phyloP scores from a whole-genome alignment of 2,329 filamentous ascomycete species.

The Polytolypa hystricis region DNA sequence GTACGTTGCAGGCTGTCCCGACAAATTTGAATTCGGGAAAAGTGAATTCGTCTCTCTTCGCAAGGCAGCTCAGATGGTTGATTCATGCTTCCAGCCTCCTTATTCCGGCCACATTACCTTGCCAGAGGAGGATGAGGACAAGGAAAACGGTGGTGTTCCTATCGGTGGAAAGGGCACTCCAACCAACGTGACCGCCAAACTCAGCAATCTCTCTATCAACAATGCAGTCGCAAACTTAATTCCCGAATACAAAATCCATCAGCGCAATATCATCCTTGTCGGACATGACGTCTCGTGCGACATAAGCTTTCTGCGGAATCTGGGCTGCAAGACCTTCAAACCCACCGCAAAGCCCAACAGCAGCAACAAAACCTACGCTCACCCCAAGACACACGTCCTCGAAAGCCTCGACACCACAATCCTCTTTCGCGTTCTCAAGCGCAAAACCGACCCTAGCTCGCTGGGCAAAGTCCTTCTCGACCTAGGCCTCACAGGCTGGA shows the following conservation, averaged over 20 bases:
- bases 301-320: constrained; percentile 51
- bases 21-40: constrained; percentile 59
- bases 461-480: constrained; percentile 52
- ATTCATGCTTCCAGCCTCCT: constrained; percentile 46
- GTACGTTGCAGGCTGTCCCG: constrained; percentile 63
- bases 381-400: constrained; percentile 35
- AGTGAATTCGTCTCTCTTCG: constrained; percentile 44
- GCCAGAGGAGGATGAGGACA: not conserved
- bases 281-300: constrained; percentile 65
- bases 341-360: constrained; percentile 19
- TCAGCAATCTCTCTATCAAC: not conserved
- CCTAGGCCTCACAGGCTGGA: constrained; percentile 50
- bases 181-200: not conserved
- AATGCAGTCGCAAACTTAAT: not conserved
- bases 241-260: constrained; percentile 2
- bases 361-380: not conserved
- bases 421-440: constrained; percentile 55
- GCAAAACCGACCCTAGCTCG: constrained; percentile 42
- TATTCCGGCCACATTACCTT: constrained; percentile 31
- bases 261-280: constrained; percentile 60
- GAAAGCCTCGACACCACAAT: constrained; percentile 62
- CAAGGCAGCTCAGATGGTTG: constrained; percentile 37
- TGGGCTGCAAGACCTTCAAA: constrained; percentile 41
- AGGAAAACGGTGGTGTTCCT: not conserved
- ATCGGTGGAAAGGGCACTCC: not conserved